Evolutionary conservation across 495 filamentous ascomycete species (phyloP).

Genomic region (Thermochaetoides thermophila): DNA sequence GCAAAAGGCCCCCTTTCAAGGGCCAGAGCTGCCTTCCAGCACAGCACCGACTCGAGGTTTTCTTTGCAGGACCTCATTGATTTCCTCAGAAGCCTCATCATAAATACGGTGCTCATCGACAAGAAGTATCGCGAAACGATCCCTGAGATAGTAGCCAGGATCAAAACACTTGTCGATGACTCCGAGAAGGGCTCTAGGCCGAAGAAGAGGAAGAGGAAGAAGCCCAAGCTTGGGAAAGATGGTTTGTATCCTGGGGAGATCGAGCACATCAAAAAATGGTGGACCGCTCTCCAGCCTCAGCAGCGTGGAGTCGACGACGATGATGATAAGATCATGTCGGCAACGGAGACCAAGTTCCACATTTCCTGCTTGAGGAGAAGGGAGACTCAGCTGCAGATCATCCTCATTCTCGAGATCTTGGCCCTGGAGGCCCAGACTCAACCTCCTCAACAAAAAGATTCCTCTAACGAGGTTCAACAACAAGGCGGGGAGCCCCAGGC

Average conservation of each 20-base stretch:
- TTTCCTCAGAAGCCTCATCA: slow-evolving; percentile 55
- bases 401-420: slow-evolving; percentile 77
- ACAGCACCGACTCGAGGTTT: slow-evolving; percentile 36
- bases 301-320: slow-evolving; percentile 21
- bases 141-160: slow-evolving; percentile 47
- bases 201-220: slow-evolving; percentile 49
- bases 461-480: no score
- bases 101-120: slow-evolving; percentile 63
- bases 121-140: slow-evolving; percentile 75
- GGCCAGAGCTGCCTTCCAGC: slow-evolving; percentile 61
- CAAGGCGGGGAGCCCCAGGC: no score
- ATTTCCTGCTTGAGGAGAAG: slow-evolving; percentile 52
- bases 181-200: slow-evolving; percentile 40
- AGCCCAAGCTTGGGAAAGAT: slow-evolving; percentile 58
- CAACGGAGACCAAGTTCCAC: slow-evolving; percentile 38
- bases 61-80: slow-evolving; percentile 44
- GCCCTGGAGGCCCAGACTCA: slow-evolving; percentile 52
- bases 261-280: slow-evolving; percentile 65
- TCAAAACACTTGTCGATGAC: slow-evolving; percentile 38
- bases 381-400: slow-evolving; percentile 82
- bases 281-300: slow-evolving; percentile 47
- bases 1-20: slow-evolving; percentile 90
- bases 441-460: no score
- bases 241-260: slow-evolving; percentile 66
- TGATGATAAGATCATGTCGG: slow-evolving; percentile 20